Evolutionary conservation across 768 basidiomycete genomes (phyloP).

Genomic region (Clathrus columnatus): DNA sequence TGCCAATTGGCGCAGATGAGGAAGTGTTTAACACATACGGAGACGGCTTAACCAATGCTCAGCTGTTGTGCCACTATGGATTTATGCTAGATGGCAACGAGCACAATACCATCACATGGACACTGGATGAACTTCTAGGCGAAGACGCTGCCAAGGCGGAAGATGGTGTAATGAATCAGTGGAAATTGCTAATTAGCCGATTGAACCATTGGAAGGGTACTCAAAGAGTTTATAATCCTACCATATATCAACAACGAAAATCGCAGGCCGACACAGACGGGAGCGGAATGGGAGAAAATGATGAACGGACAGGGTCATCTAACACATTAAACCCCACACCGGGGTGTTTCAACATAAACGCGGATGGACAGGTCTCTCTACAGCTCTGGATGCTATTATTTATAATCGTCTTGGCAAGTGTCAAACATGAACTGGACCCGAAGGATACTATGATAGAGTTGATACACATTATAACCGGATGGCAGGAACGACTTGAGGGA

Average conservation of each 20-base stretch:
- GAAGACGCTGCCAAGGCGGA: not conserved
- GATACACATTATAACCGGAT: not conserved
- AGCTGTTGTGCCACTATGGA: constrained; percentile 62
- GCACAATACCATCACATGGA: constrained; percentile 32
- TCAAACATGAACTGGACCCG: not conserved
- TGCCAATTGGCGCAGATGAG: constrained; percentile 35
- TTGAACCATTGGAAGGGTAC: constrained; percentile 1
- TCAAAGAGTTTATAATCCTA: constrained; percentile 1
- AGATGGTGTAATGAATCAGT: not conserved
- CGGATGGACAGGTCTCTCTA: constrained; percentile 10
- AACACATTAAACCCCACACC: not conserved
- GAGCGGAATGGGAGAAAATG: not conserved
- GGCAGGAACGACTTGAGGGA: constrained; percentile 4
- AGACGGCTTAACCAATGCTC: constrained; percentile 52
- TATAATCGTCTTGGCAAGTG: not conserved
- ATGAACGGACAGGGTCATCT: not conserved
- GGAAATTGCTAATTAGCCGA: not conserved
- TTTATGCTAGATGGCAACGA: constrained; percentile 70
- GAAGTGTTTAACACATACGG: constrained; percentile 78
- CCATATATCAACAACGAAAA: not conserved
- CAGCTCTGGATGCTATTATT: constrained; percentile 9
- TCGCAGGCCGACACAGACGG: not conserved
- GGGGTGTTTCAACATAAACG: constrained; percentile 8
- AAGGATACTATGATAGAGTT: not conserved
- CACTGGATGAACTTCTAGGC: constrained; percentile 2